Percentiles rank a stretch among this genome's conserved stretches.
Evolutionary conservation across 208 protist genomes (phyloP).

Genomic region (Leishmania gerbilli): DNA sequence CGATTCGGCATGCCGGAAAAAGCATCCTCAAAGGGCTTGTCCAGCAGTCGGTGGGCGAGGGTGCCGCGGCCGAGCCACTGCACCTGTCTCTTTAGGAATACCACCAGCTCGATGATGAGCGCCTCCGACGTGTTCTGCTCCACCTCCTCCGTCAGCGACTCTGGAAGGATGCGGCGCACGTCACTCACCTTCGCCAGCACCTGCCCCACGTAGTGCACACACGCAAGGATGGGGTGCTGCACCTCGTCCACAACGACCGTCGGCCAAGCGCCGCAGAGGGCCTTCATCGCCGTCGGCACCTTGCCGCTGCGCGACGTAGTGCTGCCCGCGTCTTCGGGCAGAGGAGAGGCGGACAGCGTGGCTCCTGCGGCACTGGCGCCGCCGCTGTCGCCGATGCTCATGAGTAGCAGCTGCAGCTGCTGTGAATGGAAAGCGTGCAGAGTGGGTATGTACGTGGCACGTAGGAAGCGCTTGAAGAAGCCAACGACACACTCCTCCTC

Average conservation of each 20-base stretch:
- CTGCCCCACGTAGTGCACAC: constrained; percentile 79
- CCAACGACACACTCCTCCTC: constrained; percentile 59
- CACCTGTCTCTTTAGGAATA: constrained; percentile 71
- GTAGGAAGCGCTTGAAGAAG: constrained; percentile 73
- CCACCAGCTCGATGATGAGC: constrained; percentile 67
- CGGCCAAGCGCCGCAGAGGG: constrained; percentile 47
- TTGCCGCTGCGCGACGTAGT: neutral
- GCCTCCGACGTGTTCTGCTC: constrained; percentile 66
- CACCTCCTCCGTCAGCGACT: constrained; percentile 54
- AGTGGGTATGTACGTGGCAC: constrained; percentile 66
- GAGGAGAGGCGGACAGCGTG: neutral
- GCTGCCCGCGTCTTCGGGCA: neutral
- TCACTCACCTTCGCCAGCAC: constrained; percentile 65
- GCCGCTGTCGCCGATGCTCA: constrained; percentile 36
- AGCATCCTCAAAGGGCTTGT: constrained; percentile 73
- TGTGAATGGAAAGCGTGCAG: constrained; percentile 71
- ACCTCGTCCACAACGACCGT: constrained; percentile 47
- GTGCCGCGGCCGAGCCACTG: constrained; percentile 59
- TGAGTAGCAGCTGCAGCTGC: constrained; percentile 66
- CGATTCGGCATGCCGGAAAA: constrained; percentile 50
- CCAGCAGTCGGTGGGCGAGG: constrained; percentile 58
- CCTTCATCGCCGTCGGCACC: constrained; percentile 15
- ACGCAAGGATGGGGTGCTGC: constrained; percentile 58
- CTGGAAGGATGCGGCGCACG: constrained; percentile 53
- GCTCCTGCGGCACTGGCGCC: constrained; percentile 1